These are phyloP conservation scores for Secale cereale DNA, from an alignment of 176 grass and related monocot genomes.

Conservation along the genomic window DNA sequence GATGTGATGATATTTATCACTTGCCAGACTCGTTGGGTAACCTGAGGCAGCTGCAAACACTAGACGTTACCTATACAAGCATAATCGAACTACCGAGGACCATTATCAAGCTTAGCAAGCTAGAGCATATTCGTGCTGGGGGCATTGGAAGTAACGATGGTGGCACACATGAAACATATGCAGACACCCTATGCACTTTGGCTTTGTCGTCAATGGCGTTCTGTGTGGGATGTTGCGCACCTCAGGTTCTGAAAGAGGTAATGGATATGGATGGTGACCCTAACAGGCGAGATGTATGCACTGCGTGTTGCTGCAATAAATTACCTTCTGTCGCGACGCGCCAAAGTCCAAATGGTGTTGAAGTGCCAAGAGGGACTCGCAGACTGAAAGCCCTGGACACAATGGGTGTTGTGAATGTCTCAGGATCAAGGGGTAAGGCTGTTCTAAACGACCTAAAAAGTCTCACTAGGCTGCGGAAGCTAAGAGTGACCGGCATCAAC, in stretches of 20 bases:
- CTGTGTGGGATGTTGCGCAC: neutral
- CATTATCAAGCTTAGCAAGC: neutral
- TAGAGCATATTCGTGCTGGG: conserved; percentile 6
- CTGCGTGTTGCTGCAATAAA: conserved; percentile 13
- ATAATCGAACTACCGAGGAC: conserved; percentile 2
- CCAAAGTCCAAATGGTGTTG: neutral
- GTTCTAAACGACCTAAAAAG: neutral
- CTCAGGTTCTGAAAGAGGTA: conserved; percentile 1
- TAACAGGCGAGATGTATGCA: conserved; percentile 1
- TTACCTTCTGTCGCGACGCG: neutral
- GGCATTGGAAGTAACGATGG: conserved; percentile 17
- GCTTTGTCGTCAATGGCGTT: neutral
- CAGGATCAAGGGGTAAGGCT: neutral
- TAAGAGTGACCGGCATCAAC: neutral
- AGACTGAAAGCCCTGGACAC: conserved; percentile 11
- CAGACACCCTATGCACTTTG: conserved; percentile 7
- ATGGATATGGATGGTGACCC: conserved; percentile 14
- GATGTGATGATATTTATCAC: conserved; percentile 13
- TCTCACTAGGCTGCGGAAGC: conserved; percentile 2
- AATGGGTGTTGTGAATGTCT: conserved; percentile 9
- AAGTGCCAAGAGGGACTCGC: neutral
- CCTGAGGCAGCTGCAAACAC: conserved; percentile 8
- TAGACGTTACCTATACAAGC: conserved; percentile 18
- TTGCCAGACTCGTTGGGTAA: conserved; percentile 4
- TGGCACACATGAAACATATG: neutral